Evolutionary conservation across 2,329 filamentous ascomycete genomes (phyloP).

Genomic region (Colletotrichum sp.): DNA sequence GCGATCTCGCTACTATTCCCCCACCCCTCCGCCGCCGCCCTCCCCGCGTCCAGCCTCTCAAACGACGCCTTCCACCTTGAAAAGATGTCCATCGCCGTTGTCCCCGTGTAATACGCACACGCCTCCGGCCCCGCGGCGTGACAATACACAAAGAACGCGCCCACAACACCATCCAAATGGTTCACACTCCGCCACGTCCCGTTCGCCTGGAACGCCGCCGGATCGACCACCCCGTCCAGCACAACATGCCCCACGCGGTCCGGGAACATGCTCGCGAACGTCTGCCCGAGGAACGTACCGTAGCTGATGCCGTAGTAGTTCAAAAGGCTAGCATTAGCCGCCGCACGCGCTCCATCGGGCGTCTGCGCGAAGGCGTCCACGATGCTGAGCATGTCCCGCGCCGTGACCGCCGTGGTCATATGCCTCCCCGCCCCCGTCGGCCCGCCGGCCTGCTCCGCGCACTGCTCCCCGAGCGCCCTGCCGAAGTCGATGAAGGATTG

Average conservation of each 20-base stretch:
- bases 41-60: conserved; percentile 20
- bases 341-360: conserved; percentile 7
- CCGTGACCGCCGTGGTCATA: conserved; percentile 42
- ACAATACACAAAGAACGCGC: conserved; percentile 49
- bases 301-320: conserved; percentile 53
- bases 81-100: conserved; percentile 38
- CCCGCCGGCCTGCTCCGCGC: neutral
- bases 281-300: conserved; percentile 47
- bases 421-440: conserved; percentile 24
- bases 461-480: neutral
- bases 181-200: conserved; percentile 42
- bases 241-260: conserved; percentile 38
- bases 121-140: conserved; percentile 39
- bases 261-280: conserved; percentile 45
- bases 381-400: conserved; percentile 48
- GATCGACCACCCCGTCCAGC: conserved; percentile 51
- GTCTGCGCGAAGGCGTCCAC: conserved; percentile 32
- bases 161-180: conserved; percentile 47
- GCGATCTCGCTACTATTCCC: conserved; percentile 5
- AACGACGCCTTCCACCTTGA: conserved; percentile 25
- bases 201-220: conserved; percentile 36
- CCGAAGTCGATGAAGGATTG: neutral
- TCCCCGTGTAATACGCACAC: conserved; percentile 41
- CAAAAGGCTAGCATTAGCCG: conserved; percentile 29
- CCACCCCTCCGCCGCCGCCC: conserved; percentile 22